Percentiles rank a stretch among this genome's conserved stretches.
Evolutionary conservation across 164 flowering plant species (phyloP).

Genomic region (Annona cherimola): DNA sequence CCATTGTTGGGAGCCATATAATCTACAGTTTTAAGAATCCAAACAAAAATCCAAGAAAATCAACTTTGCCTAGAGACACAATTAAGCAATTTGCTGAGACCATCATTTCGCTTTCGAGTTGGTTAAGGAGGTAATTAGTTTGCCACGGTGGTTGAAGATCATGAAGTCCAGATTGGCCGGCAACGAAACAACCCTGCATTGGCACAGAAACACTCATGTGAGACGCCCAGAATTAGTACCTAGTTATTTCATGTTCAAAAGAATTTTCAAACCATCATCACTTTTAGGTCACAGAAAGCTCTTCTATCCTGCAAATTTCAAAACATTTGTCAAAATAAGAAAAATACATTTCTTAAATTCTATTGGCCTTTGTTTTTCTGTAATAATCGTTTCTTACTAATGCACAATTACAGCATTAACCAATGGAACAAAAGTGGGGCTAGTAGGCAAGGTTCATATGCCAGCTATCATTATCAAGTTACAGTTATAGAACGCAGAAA

Average conservation of each 20-base stretch:
- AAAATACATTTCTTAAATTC: not conserved
- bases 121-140: conserved; percentile 33
- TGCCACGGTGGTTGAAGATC: conserved; percentile 94
- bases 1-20: not conserved
- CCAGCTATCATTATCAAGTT: not conserved
- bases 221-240: not conserved
- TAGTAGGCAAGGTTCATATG: not conserved
- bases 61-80: not conserved
- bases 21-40: not conserved
- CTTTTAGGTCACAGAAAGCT: not conserved
- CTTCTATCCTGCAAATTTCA: not conserved
- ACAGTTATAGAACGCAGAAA: not conserved
- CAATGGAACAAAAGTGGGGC: not conserved
- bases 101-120: conserved; percentile 41
- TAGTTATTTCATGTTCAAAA: not conserved
- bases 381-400: not conserved
- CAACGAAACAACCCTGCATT: conserved; percentile 78
- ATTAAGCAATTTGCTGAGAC: not conserved
- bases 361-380: not conserved
- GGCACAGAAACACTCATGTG: not conserved
- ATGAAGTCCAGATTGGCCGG: conserved; percentile 83
- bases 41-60: not conserved
- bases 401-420: too few species aligned
- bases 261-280: not conserved
- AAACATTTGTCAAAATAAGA: not conserved